Conservation (phyloP, 768 basidiomycete species). For the Lactarius evosmus region DNA sequence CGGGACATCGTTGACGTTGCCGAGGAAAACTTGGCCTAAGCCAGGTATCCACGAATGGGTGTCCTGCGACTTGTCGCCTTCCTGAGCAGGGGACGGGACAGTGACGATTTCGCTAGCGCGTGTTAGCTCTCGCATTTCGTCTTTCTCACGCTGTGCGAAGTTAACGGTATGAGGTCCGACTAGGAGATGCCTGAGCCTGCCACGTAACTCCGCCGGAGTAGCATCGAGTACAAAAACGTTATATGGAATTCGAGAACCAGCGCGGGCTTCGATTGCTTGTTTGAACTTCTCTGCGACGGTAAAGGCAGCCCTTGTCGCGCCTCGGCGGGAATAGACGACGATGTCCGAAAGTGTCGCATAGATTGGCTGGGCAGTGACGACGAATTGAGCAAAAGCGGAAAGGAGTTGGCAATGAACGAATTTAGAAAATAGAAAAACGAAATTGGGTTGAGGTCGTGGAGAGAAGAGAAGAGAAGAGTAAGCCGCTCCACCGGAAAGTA, state of each 20-base stretch:
- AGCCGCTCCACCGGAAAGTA: conserved; percentile 12
- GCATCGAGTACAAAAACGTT: conserved; percentile 78
- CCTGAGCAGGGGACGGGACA: conserved; percentile 27
- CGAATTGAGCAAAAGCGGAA: conserved; percentile 9
- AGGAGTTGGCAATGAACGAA: conserved; percentile 13
- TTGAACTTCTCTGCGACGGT: conserved; percentile 64
- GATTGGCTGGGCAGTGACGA: conserved; percentile 52
- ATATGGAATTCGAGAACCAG: conserved; percentile 49
- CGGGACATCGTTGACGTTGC: conserved; percentile 80
- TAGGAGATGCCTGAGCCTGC: conserved; percentile 50
- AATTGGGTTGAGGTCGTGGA: conserved; percentile 30
- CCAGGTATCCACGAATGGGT: conserved; percentile 39
- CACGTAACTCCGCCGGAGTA: conserved; percentile 43
- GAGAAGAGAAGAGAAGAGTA: conserved; percentile 7
- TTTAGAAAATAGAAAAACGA: conserved; percentile 32
- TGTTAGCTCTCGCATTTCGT: conserved; percentile 88
- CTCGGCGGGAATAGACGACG: conserved; percentile 78
- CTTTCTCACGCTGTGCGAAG: conserved; percentile 79
- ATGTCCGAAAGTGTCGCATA: conserved; percentile 88
- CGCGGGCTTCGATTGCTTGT: conserved; percentile 49
- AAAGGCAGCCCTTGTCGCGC: conserved; percentile 50
- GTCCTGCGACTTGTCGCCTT: conserved; percentile 36
- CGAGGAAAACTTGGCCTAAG: conserved; percentile 71
- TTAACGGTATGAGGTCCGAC: conserved; percentile 62
- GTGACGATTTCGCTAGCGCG: conserved; percentile 75